These are phyloP conservation scores for Phialophora macrospora DNA, from an alignment of 2,329 filamentous ascomycete species.

Conservation along the genomic window DNA sequence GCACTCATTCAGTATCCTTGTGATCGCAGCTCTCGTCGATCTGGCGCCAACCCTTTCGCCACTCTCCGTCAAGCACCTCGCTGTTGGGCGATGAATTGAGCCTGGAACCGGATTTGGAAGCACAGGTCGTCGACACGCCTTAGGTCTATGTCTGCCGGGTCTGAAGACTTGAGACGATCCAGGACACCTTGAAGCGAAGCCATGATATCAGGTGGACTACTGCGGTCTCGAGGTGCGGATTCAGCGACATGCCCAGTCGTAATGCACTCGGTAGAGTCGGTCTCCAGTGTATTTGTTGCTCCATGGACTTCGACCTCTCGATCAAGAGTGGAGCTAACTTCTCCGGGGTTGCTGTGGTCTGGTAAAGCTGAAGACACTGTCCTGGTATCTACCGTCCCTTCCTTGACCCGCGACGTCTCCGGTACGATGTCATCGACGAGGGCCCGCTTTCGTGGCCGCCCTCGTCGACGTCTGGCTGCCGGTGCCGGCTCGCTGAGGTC, in stretches of 20 bases:
- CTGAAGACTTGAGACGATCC: slow-evolving; percentile 25
- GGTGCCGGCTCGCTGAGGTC: not conserved
- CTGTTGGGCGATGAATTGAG: slow-evolving; percentile 29
- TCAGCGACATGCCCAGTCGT: not conserved
- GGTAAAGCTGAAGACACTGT: not conserved
- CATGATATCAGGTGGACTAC: slow-evolving; percentile 8
- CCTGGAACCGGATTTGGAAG: slow-evolving; percentile 37
- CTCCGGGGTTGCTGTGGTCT: not conserved
- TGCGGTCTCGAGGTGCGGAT: not conserved
- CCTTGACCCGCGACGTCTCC: not conserved
- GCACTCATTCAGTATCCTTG: no score
- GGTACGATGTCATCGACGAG: slow-evolving; percentile 11
- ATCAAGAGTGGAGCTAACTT: not conserved
- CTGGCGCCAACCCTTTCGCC: not conserved
- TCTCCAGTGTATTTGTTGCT: not conserved
- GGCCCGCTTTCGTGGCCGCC: slow-evolving; percentile 14
- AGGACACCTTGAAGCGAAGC: slow-evolving; percentile 31
- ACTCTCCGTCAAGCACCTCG: not conserved
- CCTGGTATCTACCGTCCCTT: not conserved
- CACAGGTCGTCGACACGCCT: slow-evolving; percentile 36
- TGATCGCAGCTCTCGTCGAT: not conserved
- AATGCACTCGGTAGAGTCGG: not conserved
- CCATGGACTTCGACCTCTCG: not conserved
- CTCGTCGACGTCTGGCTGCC: slow-evolving; percentile 18
- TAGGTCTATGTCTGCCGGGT: slow-evolving; percentile 25